phyloP scores from a whole-genome alignment of 2,329 filamentous ascomycete genomes.

The Colletotrichum chlorophyti region DNA sequence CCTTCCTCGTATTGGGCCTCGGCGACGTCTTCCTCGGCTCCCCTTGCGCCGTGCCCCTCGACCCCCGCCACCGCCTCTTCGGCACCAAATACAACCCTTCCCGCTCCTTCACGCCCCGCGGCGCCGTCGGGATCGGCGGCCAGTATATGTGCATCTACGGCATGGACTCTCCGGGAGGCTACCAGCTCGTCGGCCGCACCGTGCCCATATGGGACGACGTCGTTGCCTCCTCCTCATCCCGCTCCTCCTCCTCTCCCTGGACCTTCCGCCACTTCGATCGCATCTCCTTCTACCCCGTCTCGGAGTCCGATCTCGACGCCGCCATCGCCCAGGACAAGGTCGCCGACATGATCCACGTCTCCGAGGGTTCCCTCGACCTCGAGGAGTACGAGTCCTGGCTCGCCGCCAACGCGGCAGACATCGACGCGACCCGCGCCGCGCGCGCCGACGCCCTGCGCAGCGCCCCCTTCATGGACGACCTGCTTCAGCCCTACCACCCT shows the following conservation, averaged over 20 bases:
- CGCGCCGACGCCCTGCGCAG: constrained; percentile 36
- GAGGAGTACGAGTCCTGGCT: constrained; percentile 41
- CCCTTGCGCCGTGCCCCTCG: constrained; percentile 43
- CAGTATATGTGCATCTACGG: constrained; percentile 48
- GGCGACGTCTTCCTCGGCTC: constrained; percentile 48
- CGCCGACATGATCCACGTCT: constrained; percentile 34
- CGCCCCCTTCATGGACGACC: constrained; percentile 38
- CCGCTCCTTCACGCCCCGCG: constrained; percentile 43
- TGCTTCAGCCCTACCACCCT: constrained; percentile 35
- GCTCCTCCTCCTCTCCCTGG: constrained; percentile 31
- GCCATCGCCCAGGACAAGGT: constrained; percentile 23
- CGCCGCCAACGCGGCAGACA: constrained; percentile 35
- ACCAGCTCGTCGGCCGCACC: constrained; percentile 45
- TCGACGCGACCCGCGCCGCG: constrained; percentile 29
- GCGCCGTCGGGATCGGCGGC: constrained; percentile 43
- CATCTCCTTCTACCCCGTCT: constrained; percentile 40
- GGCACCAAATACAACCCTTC: constrained; percentile 47
- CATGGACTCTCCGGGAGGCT: constrained; percentile 44
- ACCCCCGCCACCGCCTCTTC: constrained; percentile 42
- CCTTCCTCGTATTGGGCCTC: constrained; percentile 44
- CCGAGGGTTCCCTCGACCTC: constrained; percentile 37
- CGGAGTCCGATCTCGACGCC: constrained; percentile 36
- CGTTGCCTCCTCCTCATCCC: constrained; percentile 6
- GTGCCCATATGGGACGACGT: constrained; percentile 41
- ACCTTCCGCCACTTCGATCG: constrained; percentile 41